Evolutionary conservation across 2,329 filamentous ascomycete genomes (phyloP), one percentile per base, ranked within the genome.

Genomic region (Fusarium sp.): DNA sequence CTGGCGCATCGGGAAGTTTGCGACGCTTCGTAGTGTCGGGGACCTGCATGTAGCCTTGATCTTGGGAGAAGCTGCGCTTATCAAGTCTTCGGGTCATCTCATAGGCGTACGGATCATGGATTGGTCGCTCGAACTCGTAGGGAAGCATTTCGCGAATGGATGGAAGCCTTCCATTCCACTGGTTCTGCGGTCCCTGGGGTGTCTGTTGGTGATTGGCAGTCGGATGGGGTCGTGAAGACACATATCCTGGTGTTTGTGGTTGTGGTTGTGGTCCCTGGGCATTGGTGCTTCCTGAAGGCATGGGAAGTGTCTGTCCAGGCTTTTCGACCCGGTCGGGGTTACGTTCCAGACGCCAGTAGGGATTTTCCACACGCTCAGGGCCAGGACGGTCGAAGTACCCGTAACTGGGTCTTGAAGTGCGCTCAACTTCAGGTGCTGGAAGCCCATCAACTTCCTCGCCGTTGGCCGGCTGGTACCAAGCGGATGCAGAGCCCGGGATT

Each of bases 61-160:
- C 50, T 6, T 39, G 48, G 12, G 44, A 34, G 23, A 48, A 28
- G 30, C 23, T 43, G n/a, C 63, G 63, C 53, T 67, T 68, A 37
- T 37, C 25, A 23, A 19, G 30, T 9, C 18, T 51, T 16, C 18
- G 16, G 19, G 39, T 30, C 12, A n/a, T n/a, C 14, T 57, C 49
- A n/a, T n/a, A 19, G 12, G 18, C 18, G 2, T 21, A 19, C 9
- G 53, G 7, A 6, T 31, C 19, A 31, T 43, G 18, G 1, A 3
- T 21, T 34, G 41, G 34, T 25, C 30, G 51, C 3, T 21, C 30
- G n/a, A 42, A 46, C 28, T 41, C 52, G 10, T 52, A 57, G 13
- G 58, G 58, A 37, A 71, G 57, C 55, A 70, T 58, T 28, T 71
- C 58, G 7, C 54, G 67, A 23, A 70, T 68, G 2, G 67, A 52